Percentiles rank a stretch among this genome's conserved stretches.
These are phyloP conservation scores for Penicillium sumatraense DNA, from an alignment of 2,329 filamentous ascomycete genomes.

Conservation along the genomic window DNA sequence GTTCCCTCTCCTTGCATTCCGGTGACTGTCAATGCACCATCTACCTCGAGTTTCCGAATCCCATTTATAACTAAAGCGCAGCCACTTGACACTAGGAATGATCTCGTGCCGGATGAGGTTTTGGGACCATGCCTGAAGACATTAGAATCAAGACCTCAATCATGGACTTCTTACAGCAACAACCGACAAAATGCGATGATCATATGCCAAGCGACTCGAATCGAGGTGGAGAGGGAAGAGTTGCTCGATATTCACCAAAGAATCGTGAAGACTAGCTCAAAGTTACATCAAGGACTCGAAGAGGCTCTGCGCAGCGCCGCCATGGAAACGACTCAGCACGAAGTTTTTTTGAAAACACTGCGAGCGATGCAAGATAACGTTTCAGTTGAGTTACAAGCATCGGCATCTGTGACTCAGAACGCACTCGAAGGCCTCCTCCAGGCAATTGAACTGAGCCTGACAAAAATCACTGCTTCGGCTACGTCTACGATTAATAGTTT, in stretches of 20 bases:
- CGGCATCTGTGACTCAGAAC: constrained; percentile 27
- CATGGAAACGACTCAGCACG: constrained; percentile 34
- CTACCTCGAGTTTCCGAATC: constrained; percentile 34
- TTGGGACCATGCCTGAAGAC: constrained; percentile 58
- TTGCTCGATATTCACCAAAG: constrained; percentile 45
- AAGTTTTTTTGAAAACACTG: constrained; percentile 37
- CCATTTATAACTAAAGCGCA: constrained; percentile 26
- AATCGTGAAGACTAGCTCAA: constrained; percentile 41
- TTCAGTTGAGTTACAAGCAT: constrained; percentile 37
- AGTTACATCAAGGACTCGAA: constrained; percentile 40
- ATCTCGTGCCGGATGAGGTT: constrained; percentile 27
- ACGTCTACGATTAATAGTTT: constrained; percentile 23
- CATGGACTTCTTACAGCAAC: constrained; percentile 69
- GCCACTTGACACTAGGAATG: constrained; percentile 17
- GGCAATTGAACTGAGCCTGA: constrained; percentile 31
- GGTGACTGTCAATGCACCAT: constrained; percentile 47
- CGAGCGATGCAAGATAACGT: constrained; percentile 36
- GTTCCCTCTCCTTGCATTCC: constrained; percentile 58
- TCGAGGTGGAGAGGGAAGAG: constrained; percentile 60
- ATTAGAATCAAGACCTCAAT: constrained; percentile 59
- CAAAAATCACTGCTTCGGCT: constrained; percentile 22
- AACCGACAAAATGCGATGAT: constrained; percentile 63
- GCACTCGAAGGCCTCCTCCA: constrained; percentile 32
- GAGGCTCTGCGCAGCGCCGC: constrained; percentile 38
- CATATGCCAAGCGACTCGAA: constrained; percentile 65